Evolutionary conservation across 805 yeast genomes (phyloP).

Genomic region (Priceomyces melissophilus): DNA sequence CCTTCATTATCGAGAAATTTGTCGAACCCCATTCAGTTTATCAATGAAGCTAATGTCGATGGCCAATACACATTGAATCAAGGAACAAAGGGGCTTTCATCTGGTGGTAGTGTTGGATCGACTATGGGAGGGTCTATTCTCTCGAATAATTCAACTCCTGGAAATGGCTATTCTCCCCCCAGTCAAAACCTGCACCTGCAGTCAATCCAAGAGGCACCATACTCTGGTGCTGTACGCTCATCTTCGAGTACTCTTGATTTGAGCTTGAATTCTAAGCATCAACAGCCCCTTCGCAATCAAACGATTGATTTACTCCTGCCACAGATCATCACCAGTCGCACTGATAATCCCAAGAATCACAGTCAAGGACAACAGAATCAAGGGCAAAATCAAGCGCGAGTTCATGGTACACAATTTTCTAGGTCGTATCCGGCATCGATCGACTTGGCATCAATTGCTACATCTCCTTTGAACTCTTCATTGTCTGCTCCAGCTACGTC

Average conservation of each 20-base stretch:
- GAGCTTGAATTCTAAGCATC: constrained; percentile 1
- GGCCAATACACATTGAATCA: neutral
- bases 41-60: neutral
- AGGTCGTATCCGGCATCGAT: constrained; percentile 50
- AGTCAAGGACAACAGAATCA: neutral
- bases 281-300: constrained; percentile 1
- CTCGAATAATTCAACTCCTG: constrained; percentile 8
- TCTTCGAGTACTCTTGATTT: constrained; percentile 5
- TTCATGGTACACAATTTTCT: constrained; percentile 12
- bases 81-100: constrained; percentile 11
- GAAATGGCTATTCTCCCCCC: constrained; percentile 2
- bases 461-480: constrained; percentile 14
- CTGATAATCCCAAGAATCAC: neutral
- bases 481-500: constrained; percentile 10
- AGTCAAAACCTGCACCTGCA: constrained; percentile 1
- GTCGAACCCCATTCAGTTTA: neutral
- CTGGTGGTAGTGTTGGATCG: constrained; percentile 26
- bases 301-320: constrained; percentile 26
- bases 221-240: constrained; percentile 11
- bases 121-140: constrained; percentile 9
- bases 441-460: constrained; percentile 54
- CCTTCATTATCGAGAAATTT: neutral
- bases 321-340: constrained; percentile 15
- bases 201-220: constrained; percentile 5
- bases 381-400: constrained; percentile 9